Percentiles rank a stretch among this genome's conserved stretches.
Conservation (phyloP, 1,284 basidiomycete species). For the Tilletia caries region DNA sequence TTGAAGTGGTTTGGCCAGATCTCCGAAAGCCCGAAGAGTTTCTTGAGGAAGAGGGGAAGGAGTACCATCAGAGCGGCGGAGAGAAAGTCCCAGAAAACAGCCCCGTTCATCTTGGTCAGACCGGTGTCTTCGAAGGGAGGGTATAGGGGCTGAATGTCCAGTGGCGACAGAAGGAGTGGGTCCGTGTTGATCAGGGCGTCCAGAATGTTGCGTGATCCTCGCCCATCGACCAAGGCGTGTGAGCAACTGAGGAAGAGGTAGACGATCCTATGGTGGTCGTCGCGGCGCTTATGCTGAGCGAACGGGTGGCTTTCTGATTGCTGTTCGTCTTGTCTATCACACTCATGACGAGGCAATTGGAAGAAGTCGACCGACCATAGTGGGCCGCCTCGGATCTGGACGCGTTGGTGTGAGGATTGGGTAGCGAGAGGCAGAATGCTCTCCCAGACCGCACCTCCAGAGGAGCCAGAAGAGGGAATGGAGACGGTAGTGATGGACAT, state of each 20-base stretch:
- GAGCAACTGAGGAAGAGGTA: slow-evolving; percentile 8
- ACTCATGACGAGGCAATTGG: background rate
- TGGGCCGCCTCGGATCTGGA: background rate
- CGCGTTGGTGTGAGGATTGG: background rate
- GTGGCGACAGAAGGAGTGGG: background rate
- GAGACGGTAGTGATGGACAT: background rate
- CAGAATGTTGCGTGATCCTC: background rate
- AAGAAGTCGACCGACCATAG: background rate
- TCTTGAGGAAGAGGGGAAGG: background rate
- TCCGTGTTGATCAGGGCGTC: background rate
- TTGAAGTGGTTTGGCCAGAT: background rate
- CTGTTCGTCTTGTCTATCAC: background rate
- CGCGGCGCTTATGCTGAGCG: too few relatives aligned
- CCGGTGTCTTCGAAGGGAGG: background rate
- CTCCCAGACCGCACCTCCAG: background rate
- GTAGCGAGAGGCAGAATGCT: background rate
- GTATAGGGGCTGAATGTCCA: background rate
- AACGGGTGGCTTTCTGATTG: too few relatives aligned
- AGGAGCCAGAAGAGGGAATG: background rate
- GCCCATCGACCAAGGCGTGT: slow-evolving; percentile 4
- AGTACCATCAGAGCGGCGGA: background rate
- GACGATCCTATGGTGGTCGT: background rate
- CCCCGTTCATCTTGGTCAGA: background rate
- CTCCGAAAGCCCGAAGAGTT: background rate
- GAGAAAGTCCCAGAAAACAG: background rate